These are phyloP conservation scores for Leccinum imitatum DNA, from an alignment of 768 basidiomycete species.

Conservation along the genomic window DNA sequence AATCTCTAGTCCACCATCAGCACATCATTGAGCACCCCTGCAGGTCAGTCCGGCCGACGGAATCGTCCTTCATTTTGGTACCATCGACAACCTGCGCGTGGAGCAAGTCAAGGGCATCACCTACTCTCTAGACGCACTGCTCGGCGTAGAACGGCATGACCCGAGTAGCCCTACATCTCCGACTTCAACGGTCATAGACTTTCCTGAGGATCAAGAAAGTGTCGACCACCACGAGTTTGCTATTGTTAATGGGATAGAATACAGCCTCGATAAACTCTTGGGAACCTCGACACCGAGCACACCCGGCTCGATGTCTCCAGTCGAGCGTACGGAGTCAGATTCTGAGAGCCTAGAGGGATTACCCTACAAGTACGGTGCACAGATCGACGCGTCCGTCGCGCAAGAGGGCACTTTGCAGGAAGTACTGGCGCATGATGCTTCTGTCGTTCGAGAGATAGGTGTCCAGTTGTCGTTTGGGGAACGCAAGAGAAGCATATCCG, in stretches of 20 bases:
- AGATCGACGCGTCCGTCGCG: conserved; percentile 74
- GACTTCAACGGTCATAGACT: conserved; percentile 41
- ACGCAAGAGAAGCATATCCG: conserved; percentile 38
- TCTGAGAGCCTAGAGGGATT: conserved; percentile 24
- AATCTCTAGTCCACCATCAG: background rate
- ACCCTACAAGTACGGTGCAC: conserved; percentile 61
- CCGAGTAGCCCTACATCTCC: conserved; percentile 45
- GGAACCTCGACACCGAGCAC: conserved; percentile 49
- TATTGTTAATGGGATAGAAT: conserved; percentile 95
- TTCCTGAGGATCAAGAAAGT: conserved; percentile 48
- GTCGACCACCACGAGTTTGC: conserved; percentile 92
- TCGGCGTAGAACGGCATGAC: conserved; percentile 62
- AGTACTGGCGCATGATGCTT: conserved; percentile 61
- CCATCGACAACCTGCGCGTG: conserved; percentile 72
- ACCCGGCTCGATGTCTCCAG: conserved; percentile 40
- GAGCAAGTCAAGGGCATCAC: conserved; percentile 98
- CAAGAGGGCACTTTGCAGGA: conserved; percentile 53
- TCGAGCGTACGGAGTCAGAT: conserved; percentile 15
- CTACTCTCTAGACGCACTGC: conserved; percentile 91
- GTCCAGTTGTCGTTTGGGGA: conserved; percentile 40
- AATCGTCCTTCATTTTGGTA: conserved; percentile 87
- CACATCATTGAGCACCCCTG: background rate
- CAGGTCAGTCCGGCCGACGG: conserved; percentile 96
- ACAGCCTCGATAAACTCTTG: conserved; percentile 87
- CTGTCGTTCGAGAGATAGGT: conserved; percentile 75